These are phyloP conservation scores for Blastobotrys malaysiensis DNA, from an alignment of 1,139 yeast genomes.

Conservation along the genomic window DNA sequence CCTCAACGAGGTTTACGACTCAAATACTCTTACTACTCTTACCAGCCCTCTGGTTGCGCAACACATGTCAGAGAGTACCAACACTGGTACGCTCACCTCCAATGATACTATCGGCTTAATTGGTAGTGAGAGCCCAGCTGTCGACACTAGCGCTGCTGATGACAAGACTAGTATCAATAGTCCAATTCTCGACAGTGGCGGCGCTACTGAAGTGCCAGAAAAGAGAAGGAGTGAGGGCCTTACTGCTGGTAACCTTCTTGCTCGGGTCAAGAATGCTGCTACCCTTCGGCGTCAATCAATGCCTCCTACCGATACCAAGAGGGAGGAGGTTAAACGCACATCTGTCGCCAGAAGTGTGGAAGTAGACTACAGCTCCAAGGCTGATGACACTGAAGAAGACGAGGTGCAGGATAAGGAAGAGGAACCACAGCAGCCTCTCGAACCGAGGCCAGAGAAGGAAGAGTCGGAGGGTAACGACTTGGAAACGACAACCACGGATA, in stretches of 20 bases:
- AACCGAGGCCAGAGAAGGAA: background rate
- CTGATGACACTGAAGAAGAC: conserved; percentile 12
- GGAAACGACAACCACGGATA: too few species aligned
- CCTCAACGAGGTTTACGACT: conserved; percentile 16
- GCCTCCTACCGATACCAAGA: background rate
- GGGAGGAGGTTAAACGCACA: background rate
- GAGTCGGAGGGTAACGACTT: background rate
- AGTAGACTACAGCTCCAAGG: background rate
- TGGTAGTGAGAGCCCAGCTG: too few species aligned
- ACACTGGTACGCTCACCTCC: background rate
- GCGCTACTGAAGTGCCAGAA: background rate
- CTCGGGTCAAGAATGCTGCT: background rate
- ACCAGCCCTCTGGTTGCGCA: background rate
- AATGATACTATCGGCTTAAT: background rate
- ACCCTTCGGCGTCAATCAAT: background rate
- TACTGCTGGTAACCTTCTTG: background rate
- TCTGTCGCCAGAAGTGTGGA: background rate
- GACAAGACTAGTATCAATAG: too few species aligned
- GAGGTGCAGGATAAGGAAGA: conserved; percentile 24
- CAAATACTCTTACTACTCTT: background rate
- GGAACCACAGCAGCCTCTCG: conserved; percentile 3
- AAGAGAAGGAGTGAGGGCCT: background rate
- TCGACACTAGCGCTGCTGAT: background rate
- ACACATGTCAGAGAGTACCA: background rate
- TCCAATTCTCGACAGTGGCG: too few species aligned